Evolutionary conservation across 2,329 filamentous ascomycete species (phyloP), one percentile per base, ranked within the genome.

Genomic region (Diaporthe destruens): DNA sequence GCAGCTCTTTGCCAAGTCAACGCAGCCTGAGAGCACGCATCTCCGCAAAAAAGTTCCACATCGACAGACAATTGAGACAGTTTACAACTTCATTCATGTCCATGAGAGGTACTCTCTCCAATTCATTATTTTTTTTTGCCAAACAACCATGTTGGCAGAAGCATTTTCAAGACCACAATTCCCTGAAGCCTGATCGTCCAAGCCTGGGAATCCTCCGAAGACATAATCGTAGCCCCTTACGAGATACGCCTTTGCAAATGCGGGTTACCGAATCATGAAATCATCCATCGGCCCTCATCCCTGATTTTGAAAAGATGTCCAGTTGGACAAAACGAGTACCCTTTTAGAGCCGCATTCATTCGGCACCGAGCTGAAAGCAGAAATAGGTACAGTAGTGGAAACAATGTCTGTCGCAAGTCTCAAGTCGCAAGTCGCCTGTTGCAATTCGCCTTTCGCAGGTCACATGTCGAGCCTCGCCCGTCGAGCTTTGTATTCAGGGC

Each of bases 201-300:
- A 36, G 44, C 34, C 68, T 16, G 42, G 68, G 32, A 16, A 61
- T 34, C 57, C 23, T 70, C 57, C 49, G 42, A 61, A 59, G 68
- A 54, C 68, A 54, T 55, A 39, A 23, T 70, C 44, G 54, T 54
- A 42, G 44, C 68, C 55, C 36, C 44, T 55, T 49, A 70, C 68
- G 49, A 70, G 68, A 70, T 61, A 70, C 44, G 68, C 68, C 68
- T 70, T 51, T 54, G 57, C 68, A 53, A 59, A 61, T 61, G 55
- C 44, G 49, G 44, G 44, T 39, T 69, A 59, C 55, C 67, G 51
- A 44, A 69, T 53, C 44, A 59, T 61, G 67, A 61, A 57, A 36
- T 51, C 55, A 44, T 53, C 57, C 55, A n/a, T 54, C 36, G 47
- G 68, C 68, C 36, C 42, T 61, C 18, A 5, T 59, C 7, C 36